These are phyloP conservation scores for Aureobasidium musti DNA, from an alignment of 2,329 filamentous ascomycete genomes.

Conservation along the genomic window DNA sequence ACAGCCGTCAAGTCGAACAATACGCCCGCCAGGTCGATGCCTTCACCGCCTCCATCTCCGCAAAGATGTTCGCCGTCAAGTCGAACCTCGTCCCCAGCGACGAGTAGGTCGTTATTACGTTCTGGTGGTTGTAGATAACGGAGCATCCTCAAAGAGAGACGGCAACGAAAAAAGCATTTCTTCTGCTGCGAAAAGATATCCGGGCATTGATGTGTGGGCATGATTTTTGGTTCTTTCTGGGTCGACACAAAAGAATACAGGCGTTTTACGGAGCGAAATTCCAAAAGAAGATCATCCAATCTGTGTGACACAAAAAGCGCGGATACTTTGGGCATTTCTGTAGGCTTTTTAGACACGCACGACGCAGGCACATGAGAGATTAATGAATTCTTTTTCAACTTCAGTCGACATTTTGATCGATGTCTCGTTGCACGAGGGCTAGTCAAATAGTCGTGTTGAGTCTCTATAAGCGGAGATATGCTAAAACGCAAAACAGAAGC, in stretches of 20 bases:
- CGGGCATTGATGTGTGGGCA: constrained; percentile 20
- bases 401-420: background rate
- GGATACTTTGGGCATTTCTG: constrained; percentile 24
- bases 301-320: constrained; percentile 27
- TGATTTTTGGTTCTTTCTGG: constrained; percentile 16
- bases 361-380: constrained; percentile 28
- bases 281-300: constrained; percentile 23
- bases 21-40: constrained; percentile 97
- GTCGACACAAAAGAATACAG: background rate
- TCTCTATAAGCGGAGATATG: too few relatives aligned
- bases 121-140: constrained; percentile 15
- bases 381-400: constrained; percentile 29
- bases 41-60: constrained; percentile 85
- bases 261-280: constrained; percentile 26
- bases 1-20: constrained; percentile 94
- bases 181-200: constrained; percentile 26
- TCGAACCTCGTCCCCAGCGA: constrained; percentile 64
- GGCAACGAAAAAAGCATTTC: constrained; percentile 9
- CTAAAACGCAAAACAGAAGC: too few relatives aligned
- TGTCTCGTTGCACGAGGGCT: too few relatives aligned
- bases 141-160: constrained; percentile 8
- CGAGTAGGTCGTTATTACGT: constrained; percentile 19
- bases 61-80: constrained; percentile 98
- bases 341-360: constrained; percentile 27
- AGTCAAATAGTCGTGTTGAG: too few relatives aligned